Evolutionary conservation across 2,329 filamentous ascomycete species (phyloP).

Genomic region (Ceratocystis alfenasii): DNA sequence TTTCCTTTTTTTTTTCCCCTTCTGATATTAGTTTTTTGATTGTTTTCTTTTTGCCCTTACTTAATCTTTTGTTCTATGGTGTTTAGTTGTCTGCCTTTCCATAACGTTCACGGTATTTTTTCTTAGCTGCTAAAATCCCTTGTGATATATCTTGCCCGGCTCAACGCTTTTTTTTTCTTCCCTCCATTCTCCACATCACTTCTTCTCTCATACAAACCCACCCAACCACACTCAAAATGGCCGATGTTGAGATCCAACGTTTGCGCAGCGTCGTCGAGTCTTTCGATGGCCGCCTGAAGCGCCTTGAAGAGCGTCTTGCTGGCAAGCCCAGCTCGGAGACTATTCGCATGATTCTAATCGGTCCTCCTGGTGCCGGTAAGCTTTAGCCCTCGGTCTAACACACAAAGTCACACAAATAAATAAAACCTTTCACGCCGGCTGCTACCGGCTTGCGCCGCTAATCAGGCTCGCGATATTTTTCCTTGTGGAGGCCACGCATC

Average conservation of each 20-base stretch:
- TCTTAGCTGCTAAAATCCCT: constrained; percentile 9
- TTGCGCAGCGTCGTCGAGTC: constrained; percentile 72
- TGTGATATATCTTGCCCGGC: constrained; percentile 12
- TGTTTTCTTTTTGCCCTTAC: background rate
- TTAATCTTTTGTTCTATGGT: background rate
- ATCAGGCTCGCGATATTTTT: background rate
- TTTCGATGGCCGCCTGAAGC: constrained; percentile 75
- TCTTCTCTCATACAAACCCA: constrained; percentile 21
- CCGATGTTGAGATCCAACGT: constrained; percentile 72
- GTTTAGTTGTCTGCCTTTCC: background rate
- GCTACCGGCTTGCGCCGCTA: background rate
- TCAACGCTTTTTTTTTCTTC: constrained; percentile 12
- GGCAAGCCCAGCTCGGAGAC: constrained; percentile 47
- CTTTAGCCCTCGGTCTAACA: constrained; percentile 1
- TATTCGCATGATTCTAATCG: constrained; percentile 95
- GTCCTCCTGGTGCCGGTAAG: constrained; percentile 91
- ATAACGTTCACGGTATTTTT: background rate
- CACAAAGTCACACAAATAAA: too few species aligned
- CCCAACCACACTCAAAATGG: constrained; percentile 49
- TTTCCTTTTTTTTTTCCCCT: constrained; percentile 14
- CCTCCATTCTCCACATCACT: constrained; percentile 8
- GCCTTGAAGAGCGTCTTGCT: constrained; percentile 64
- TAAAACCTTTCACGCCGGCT: background rate
- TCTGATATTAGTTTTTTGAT: background rate
- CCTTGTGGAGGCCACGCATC: background rate